These are phyloP conservation scores for Quercus dentata DNA, from an alignment of 306 rosid genomes.

Conservation along the genomic window DNA sequence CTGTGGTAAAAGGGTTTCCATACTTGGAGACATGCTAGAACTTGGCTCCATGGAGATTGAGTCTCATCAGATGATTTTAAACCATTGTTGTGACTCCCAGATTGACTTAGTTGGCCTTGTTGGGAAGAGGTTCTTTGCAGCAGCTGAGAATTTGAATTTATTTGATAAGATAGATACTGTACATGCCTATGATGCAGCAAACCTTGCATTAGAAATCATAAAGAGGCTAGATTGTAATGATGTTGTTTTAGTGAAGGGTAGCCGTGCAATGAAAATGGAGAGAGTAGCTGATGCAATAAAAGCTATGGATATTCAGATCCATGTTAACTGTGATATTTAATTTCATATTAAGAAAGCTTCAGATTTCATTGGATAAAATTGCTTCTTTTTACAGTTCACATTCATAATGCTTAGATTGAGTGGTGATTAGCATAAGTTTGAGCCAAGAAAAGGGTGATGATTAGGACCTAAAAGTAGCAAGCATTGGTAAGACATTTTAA, in stretches of 20 bases:
- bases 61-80: conserved; percentile 22
- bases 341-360: not conserved
- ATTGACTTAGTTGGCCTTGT: conserved; percentile 27
- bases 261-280: conserved; percentile 31
- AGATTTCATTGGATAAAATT: not conserved
- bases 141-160: conserved; percentile 20
- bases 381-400: not conserved
- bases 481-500: too few relatives aligned
- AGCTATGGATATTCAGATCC: conserved; percentile 4
- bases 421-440: too few relatives aligned
- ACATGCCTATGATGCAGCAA: conserved; percentile 2
- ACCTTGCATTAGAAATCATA: conserved; percentile 9
- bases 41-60: conserved; percentile 20
- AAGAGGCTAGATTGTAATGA: conserved; percentile 17
- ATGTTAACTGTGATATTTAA: not conserved
- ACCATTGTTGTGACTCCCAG: not conserved
- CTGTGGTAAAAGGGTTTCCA: conserved; percentile 13
- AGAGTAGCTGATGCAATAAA: conserved; percentile 19
- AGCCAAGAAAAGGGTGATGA: too few relatives aligned
- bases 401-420: too few relatives aligned
- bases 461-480: too few relatives aligned
- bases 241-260: conserved; percentile 35
- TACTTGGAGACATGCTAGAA: conserved; percentile 39
- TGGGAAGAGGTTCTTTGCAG: conserved; percentile 17
- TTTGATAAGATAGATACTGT: not conserved